Evolutionary conservation across 108 stramenopile species (phyloP).

Genomic region (Cyclotella sp.): DNA sequence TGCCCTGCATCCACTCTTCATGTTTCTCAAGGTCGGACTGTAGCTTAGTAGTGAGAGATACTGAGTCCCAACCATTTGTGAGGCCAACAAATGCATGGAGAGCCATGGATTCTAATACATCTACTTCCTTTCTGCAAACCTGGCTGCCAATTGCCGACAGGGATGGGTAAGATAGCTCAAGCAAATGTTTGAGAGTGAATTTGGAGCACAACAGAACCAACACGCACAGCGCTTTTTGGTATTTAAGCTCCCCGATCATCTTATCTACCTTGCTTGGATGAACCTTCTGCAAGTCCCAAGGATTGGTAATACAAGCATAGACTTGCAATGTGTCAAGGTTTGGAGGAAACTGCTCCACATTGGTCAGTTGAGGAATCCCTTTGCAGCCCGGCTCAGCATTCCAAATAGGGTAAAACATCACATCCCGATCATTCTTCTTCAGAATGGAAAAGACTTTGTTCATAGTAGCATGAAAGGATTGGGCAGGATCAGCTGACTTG

Average conservation of each 20-base stretch:
- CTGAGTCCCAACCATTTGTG: not conserved
- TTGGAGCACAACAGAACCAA: not conserved
- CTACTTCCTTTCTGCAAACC: not conserved
- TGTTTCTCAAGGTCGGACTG: not conserved
- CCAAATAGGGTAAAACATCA: not conserved
- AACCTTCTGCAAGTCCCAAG: constrained; percentile 4
- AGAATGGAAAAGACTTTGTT: not conserved
- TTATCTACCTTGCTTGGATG: not conserved
- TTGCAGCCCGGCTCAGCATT: not conserved
- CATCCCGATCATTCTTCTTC: not conserved
- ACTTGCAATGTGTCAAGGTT: not conserved
- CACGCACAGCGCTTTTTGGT: not conserved
- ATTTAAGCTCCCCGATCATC: not conserved
- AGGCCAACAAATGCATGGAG: constrained; percentile 2
- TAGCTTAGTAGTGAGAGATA: constrained; percentile 1
- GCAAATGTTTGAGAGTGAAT: constrained; percentile 3
- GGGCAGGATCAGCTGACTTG: not conserved
- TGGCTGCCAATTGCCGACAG: not conserved
- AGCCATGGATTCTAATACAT: not conserved
- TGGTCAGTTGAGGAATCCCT: not conserved
- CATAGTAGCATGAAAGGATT: not conserved
- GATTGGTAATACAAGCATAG: not conserved
- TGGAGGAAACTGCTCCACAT: not conserved
- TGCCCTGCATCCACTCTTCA: not conserved
- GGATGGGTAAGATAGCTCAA: constrained; percentile 1